Evolutionary conservation across 202 grass and related monocot species (phyloP).

Genomic region (Schoenoplectus tabernaemontani): DNA sequence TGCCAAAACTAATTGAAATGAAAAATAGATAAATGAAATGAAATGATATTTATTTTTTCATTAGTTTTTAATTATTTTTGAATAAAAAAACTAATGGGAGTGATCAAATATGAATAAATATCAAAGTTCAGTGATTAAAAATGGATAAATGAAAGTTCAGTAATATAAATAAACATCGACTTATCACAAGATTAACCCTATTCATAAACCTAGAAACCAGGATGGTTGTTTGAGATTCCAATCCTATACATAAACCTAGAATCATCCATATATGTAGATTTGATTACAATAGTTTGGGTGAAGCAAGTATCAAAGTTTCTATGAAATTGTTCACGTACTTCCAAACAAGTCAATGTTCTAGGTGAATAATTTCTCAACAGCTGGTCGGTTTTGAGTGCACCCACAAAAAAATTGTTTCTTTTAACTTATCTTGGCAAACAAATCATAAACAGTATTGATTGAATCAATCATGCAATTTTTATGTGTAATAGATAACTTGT

Average conservation of each 20-base stretch:
- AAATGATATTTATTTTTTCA: no score
- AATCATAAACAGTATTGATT: neutral
- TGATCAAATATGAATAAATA: no score
- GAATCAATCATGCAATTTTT: conserved; percentile 8
- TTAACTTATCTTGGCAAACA: neutral
- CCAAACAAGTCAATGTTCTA: conserved; percentile 14
- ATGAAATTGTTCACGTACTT: neutral
- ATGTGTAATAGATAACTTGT: neutral
- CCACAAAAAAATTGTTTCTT: neutral
- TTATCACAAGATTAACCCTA: no score
- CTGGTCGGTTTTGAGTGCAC: conserved; percentile 9
- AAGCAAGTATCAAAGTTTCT: conserved; percentile 16
- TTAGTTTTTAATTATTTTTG: no score
- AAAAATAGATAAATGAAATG: no score
- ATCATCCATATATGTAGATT: neutral
- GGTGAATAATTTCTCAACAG: conserved; percentile 16
- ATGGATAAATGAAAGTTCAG: no score
- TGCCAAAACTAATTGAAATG: no score
- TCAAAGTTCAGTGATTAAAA: no score
- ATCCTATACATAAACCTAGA: neutral
- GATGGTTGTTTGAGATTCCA: neutral
- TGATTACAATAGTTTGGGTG: conserved; percentile 16
- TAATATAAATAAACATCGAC: no score
- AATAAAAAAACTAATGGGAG: no score
- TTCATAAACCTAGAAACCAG: neutral